Conservation (phyloP, 352 stramenopile genomes). For the Globisporangium parvum region DNA sequence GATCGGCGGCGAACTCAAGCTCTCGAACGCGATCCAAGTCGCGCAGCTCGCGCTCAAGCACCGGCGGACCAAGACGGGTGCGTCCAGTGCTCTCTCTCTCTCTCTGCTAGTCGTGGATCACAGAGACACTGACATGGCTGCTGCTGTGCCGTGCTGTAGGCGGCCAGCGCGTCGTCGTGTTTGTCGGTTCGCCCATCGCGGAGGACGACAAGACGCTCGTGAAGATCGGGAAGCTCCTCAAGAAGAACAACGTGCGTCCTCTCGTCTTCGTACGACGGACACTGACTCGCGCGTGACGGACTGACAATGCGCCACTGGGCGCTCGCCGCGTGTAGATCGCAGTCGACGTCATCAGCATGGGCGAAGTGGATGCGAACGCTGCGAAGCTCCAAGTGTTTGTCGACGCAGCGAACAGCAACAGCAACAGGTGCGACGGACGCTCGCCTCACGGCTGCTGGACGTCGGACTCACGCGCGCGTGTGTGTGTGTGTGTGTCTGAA, state of each 20-base stretch:
- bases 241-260: conserved; percentile 96
- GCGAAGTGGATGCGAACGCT: conserved; percentile 90
- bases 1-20: conserved; percentile 88
- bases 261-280: no score
- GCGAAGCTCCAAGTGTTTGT: conserved; percentile 88
- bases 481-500: not conserved
- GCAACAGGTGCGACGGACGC: conserved; percentile 45
- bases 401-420: conserved; percentile 92
- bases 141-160: conserved; percentile 22
- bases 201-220: conserved; percentile 87
- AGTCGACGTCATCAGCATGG: conserved; percentile 97
- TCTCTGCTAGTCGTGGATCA: not conserved
- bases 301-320: not conserved
- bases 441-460: no score
- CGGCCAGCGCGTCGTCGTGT: conserved; percentile 92
- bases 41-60: conserved; percentile 98
- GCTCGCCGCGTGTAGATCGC: conserved; percentile 64
- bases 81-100: conserved; percentile 1
- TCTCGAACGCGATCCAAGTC: conserved; percentile 96
- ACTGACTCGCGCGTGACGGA: no score
- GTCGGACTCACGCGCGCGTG: not conserved
- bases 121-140: not conserved
- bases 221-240: conserved; percentile 97
- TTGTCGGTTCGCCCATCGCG: conserved; percentile 93
- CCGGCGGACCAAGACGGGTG: conserved; percentile 97